A percentile compares a stretch with the other conserved stretches of the same genome.
Evolutionary conservation across 768 basidiomycete species (phyloP).

Genomic region (Chiua virens): DNA sequence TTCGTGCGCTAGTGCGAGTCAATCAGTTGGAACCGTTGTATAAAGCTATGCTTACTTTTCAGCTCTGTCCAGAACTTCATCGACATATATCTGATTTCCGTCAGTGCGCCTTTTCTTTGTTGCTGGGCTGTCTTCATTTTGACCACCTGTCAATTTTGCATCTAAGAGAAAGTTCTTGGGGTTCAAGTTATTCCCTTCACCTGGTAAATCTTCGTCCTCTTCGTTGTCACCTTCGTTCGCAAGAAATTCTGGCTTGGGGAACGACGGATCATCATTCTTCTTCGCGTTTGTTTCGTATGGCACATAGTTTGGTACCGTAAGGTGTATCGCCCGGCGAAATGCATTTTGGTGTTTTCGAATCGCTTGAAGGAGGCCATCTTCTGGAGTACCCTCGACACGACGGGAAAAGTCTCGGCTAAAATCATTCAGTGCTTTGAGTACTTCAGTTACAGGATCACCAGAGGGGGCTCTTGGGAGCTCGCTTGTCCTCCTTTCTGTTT

Average conservation of each 20-base stretch:
- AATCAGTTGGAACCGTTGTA: neutral
- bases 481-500: slow-evolving; percentile 34
- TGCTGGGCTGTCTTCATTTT: no score
- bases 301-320: slow-evolving; percentile 57
- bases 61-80: slow-evolving; percentile 51
- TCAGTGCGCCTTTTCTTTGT: no score
- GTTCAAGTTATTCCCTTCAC: no score
- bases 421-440: slow-evolving; percentile 44
- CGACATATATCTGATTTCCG: slow-evolving; percentile 40
- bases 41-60: slow-evolving; percentile 38
- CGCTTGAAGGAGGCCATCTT: slow-evolving; percentile 52
- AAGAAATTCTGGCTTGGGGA: slow-evolving; percentile 32
- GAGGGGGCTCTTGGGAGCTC: slow-evolving; percentile 55
- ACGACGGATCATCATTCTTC: neutral
- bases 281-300: slow-evolving; percentile 39
- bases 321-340: slow-evolving; percentile 49
- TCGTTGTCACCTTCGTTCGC: slow-evolving; percentile 38
- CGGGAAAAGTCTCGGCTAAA: slow-evolving; percentile 47
- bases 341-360: slow-evolving; percentile 49
- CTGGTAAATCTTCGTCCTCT: neutral
- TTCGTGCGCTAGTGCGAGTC: slow-evolving; percentile 50
- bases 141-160: no score
- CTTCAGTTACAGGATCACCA: slow-evolving; percentile 54
- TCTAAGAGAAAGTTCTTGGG: no score
- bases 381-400: slow-evolving; percentile 54